Evolutionary conservation across 164 flowering plant genomes (phyloP).

Genomic region (Cinnamomum micranthum): DNA sequence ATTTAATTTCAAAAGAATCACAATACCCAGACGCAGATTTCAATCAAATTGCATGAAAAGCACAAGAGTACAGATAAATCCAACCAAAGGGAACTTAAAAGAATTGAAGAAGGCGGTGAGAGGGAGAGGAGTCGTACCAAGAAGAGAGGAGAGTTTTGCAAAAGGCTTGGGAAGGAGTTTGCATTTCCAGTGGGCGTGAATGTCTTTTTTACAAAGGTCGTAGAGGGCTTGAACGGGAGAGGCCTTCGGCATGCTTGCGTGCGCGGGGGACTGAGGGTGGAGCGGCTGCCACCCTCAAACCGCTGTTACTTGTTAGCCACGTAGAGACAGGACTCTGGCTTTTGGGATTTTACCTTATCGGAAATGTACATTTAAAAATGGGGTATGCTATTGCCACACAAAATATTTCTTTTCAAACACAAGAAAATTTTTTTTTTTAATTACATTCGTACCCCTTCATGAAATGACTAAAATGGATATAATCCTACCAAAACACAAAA

Average conservation of each 20-base stretch:
- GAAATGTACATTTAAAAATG: too few relatives aligned
- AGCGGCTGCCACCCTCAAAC: background rate
- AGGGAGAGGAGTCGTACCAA: slow-evolving; percentile 39
- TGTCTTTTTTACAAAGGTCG: slow-evolving; percentile 59
- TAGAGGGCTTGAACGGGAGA: slow-evolving; percentile 55
- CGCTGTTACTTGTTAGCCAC: background rate
- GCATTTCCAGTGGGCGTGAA: slow-evolving; percentile 43
- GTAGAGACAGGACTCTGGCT: background rate
- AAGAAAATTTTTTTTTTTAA: too few relatives aligned
- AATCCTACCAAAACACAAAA: too few relatives aligned
- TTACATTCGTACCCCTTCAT: too few relatives aligned
- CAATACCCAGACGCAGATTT: slow-evolving; percentile 8
- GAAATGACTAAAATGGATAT: too few relatives aligned
- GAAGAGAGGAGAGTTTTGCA: slow-evolving; percentile 50
- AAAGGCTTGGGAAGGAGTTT: slow-evolving; percentile 45
- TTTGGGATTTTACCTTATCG: background rate
- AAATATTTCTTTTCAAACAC: too few relatives aligned
- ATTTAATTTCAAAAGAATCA: slow-evolving; percentile 2
- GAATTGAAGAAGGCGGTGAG: background rate
- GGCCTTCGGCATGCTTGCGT: slow-evolving; percentile 20
- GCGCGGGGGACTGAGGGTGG: background rate
- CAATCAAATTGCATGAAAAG: background rate
- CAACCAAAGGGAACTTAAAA: background rate
- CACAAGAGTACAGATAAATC: too few relatives aligned
- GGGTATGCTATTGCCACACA: too few relatives aligned